These are phyloP conservation scores for Colletotrichum euphorbiae DNA, from an alignment of 2,329 filamentous ascomycete genomes.

Conservation along the genomic window DNA sequence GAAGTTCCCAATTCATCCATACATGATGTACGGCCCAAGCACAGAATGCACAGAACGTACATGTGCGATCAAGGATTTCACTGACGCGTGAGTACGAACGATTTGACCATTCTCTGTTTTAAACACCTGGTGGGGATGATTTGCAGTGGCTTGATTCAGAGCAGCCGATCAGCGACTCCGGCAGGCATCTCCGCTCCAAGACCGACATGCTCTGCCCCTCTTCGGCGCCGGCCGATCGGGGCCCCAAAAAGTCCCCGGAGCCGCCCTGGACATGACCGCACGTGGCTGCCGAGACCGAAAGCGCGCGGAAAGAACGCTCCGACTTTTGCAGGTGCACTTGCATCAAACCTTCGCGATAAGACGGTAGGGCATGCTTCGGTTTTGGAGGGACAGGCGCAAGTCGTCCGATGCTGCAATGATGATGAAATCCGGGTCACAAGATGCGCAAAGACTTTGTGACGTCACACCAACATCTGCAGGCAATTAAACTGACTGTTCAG, in stretches of 20 bases:
- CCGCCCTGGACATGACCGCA: neutral
- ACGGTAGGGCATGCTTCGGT: neutral
- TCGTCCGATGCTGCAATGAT: constrained; percentile 26
- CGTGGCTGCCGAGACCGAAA: constrained; percentile 6
- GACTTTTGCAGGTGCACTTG: neutral
- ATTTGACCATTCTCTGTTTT: neutral
- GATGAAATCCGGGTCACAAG: constrained; percentile 14
- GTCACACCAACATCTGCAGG: constrained; percentile 9
- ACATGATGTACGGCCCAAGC: no score
- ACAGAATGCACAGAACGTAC: no score
- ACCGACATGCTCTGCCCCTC: constrained; percentile 7
- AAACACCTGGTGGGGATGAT: constrained; percentile 9
- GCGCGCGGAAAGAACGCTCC: constrained; percentile 17
- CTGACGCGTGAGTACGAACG: no score
- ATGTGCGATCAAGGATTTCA: no score
- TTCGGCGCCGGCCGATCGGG: constrained; percentile 24
- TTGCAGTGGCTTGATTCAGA: neutral
- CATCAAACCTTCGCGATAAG: neutral
- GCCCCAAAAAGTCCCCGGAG: neutral
- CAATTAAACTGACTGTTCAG: neutral
- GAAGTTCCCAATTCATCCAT: no score
- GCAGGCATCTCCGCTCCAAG: neutral
- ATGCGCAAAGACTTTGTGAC: constrained; percentile 11
- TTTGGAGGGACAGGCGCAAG: neutral
- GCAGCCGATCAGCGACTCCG: neutral